Evolutionary conservation across 2,329 filamentous ascomycete species (phyloP), one percentile per base, ranked within the genome.

Genomic region (Coleophoma cylindrospora): DNA sequence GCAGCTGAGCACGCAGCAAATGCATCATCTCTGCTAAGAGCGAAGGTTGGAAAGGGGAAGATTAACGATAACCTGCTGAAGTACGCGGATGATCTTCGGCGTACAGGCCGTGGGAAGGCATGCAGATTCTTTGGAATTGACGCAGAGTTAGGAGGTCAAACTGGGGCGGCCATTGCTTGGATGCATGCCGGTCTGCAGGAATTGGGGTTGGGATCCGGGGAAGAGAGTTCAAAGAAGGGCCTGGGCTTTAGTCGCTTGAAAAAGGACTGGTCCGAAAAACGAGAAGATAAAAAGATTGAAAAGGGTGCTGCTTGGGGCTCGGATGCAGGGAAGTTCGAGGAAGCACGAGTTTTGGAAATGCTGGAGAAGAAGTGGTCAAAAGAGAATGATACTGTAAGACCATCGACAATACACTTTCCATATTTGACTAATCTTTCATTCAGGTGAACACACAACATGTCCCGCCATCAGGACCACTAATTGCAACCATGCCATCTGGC

Each of bases 121-220:
- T 95, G 91, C 62, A 80, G 94, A 1, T 96, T 97, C 65, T 85
- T 96, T 50, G 94, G 85, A 1, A 86, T 97, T 45, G 91, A 96
- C 65, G 87, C 91, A 2, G 94, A 99, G 62, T 66, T 91, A 11
- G 82, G 83, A 1, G 89, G 87, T 0, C 84, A 92, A 67, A 87
- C 86, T 1, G 94, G 91, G 1, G 86, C 86, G 47, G 94, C 82
- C 0, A 88, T 99, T 51, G 91, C 88, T 1, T 97, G 92, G 91
- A 70, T 96, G 43, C 76, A 82, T 40, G 91, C 87, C 7, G 91
- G 87, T 0, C 80, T 86, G 55, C 82, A 83, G 54, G 86, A 91
- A 56, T 70, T 96, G 5, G 89, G 88, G 0, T 71, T 91, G 9
- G 76, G 77, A 61, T 57, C 74, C 65, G 63, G 62, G 9, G 34